Conservation (phyloP, 495 filamentous ascomycete species). For the Podospora fimiseda region DNA sequence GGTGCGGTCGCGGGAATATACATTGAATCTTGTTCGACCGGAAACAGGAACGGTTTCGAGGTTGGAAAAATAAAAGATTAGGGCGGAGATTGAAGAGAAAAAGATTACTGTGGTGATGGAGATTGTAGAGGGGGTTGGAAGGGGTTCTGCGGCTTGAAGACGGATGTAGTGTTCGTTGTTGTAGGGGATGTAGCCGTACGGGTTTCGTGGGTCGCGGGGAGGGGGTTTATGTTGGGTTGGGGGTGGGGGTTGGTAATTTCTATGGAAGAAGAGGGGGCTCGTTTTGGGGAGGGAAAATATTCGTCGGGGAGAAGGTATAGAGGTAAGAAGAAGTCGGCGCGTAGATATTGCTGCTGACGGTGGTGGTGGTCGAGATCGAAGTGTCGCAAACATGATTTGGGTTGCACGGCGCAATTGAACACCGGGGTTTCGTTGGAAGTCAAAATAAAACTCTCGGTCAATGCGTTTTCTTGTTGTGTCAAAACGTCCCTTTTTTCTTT, state of each 20-base stretch:
- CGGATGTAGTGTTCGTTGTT: conserved; percentile 5
- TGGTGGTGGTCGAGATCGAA: not conserved
- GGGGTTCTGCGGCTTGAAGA: not conserved
- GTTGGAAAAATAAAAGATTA: conserved; percentile 62
- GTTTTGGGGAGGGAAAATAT: not conserved
- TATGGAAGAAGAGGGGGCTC: not conserved
- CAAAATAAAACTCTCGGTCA: no score
- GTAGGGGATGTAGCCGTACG: not conserved
- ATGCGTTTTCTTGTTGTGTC: no score
- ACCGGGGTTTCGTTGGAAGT: no score
- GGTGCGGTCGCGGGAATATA: conserved; percentile 53
- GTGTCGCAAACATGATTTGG: not conserved
- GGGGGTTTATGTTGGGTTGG: not conserved
- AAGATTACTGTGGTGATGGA: conserved; percentile 16
- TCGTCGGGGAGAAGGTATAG: not conserved
- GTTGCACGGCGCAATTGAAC: no score
- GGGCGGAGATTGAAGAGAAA: conserved; percentile 30
- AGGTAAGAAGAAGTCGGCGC: not conserved
- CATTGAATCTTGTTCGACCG: conserved; percentile 77
- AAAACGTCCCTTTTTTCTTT: no score
- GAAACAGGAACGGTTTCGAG: conserved; percentile 75
- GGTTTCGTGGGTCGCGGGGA: not conserved
- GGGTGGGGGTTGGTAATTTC: not conserved
- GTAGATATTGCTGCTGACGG: not conserved
- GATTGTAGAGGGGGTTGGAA: not conserved